Base-by-base conservation (phyloP, 1,139 yeast genomes). In the Candida sanyaensis region DNA sequence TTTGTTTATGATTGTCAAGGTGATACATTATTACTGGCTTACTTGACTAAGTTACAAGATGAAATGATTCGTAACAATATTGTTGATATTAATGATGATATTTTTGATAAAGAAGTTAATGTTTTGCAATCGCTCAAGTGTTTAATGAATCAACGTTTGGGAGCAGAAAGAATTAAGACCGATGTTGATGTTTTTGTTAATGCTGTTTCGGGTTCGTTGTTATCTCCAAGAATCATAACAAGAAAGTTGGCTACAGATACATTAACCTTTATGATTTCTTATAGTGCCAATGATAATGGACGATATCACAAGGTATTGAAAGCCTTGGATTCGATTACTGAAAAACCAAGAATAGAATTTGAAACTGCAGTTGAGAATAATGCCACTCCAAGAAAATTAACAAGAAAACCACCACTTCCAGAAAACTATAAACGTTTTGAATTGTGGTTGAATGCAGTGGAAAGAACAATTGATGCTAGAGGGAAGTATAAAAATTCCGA, bases 1-100 rank as follows among this genome's bases (percentile, higher is more conserved):
- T 93, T 93, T 52, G 71, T 75, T 52, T 77, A 90, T 48, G 87
- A 84, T 50, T 81, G 84, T 49, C 97, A 93, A 65, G 99, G 99
- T 42, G 96, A 90, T 52, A 83, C 90, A 2, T 92, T 96, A 1
- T 76, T 93, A 48, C 69, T 76, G 9, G 66, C 75, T 5, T 75
- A 70, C 55, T 62, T 75, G 44, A 59, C 63, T 27, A 72, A 72
- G 50, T 61, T 75, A 37, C 75, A 69, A 57, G 71, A 77, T 55
- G 63, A 74, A 53, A 68, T 73, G 51, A 51, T 58, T 53, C 61
- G 64, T 51, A 54, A 51, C 48, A 71, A 78, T 54, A 54, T 62
- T 55, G 64, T 61, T 50, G 78, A 73, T 49, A 71, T 74, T 43
- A 61, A 64, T 45, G 77, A 78, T 55, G 78, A 70, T 40, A 68